These are phyloP conservation scores for Aotearoamyces nothofagi DNA, from an alignment of 2,329 filamentous ascomycete species.

Conservation along the genomic window DNA sequence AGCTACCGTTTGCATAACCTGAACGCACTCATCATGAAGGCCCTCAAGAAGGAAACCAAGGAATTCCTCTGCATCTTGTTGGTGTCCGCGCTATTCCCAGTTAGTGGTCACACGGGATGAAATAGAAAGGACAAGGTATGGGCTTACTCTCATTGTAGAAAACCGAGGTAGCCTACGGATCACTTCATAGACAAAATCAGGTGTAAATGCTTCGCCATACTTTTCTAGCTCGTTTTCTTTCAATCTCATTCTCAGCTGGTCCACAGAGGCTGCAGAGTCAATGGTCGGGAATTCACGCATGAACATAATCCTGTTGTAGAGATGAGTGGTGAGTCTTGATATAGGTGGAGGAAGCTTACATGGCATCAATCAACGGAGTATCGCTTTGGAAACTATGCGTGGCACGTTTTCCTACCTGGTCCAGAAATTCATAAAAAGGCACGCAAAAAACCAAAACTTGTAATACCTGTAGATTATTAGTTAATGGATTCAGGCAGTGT, in stretches of 20 bases:
- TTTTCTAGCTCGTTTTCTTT: slow-evolving; percentile 77
- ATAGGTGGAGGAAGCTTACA: slow-evolving; percentile 39
- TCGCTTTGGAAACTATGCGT: slow-evolving; percentile 89
- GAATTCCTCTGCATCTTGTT: slow-evolving; percentile 97
- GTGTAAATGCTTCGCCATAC: slow-evolving; percentile 81
- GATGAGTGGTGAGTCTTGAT: slow-evolving; percentile 2
- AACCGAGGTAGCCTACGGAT: slow-evolving; percentile 80
- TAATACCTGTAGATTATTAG: slow-evolving; percentile 51
- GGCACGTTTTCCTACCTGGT: slow-evolving; percentile 70
- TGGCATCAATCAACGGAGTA: slow-evolving; percentile 83
- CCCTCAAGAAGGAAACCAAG: slow-evolving; percentile 85
- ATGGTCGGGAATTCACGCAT: slow-evolving; percentile 84
- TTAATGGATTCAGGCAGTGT: too few species aligned
- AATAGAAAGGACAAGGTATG: slow-evolving; percentile 3
- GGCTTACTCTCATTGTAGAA: slow-evolving; percentile 71
- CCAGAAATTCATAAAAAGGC: slow-evolving; percentile 88
- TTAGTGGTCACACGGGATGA: slow-evolving; percentile 19
- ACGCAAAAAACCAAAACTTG: slow-evolving; percentile 90
- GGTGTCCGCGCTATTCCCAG: slow-evolving; percentile 59
- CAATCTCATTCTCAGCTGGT: slow-evolving; percentile 57
- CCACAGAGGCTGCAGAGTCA: slow-evolving; percentile 58
- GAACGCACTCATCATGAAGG: slow-evolving; percentile 80
- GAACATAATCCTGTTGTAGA: slow-evolving; percentile 65
- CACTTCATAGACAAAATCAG: slow-evolving; percentile 89
- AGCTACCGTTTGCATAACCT: slow-evolving; percentile 40